Conservation (phyloP, 352 stramenopile genomes). For the Globisporangium iwayamae region DNA sequence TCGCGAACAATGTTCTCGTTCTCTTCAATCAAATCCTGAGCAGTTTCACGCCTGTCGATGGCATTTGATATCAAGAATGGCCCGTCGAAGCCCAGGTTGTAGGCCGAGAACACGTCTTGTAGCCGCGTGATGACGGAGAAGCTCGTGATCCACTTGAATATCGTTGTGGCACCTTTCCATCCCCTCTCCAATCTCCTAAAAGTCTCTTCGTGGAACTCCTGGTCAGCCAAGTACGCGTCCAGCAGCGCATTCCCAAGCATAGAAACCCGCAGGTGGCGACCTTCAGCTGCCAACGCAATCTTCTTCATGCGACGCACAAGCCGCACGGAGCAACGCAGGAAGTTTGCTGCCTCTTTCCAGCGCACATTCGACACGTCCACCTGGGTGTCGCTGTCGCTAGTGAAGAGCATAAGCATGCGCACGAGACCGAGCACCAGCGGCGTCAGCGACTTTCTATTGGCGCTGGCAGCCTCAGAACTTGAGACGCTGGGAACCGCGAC, state of each 20-base stretch:
- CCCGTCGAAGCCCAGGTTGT: slow-evolving; percentile 5
- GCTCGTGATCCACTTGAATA: slow-evolving; percentile 55
- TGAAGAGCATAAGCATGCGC: slow-evolving; percentile 67
- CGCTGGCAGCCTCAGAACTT: slow-evolving; percentile 2
- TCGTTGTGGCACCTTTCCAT: slow-evolving; percentile 41
- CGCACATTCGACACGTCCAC: slow-evolving; percentile 49
- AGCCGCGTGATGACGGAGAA: slow-evolving; percentile 41
- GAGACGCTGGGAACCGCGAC: slow-evolving; percentile 30
- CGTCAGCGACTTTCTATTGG: slow-evolving; percentile 23
- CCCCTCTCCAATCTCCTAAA: slow-evolving; percentile 44
- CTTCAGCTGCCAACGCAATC: slow-evolving; percentile 34
- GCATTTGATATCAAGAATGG: slow-evolving; percentile 37
- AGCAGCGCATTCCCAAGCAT: slow-evolving; percentile 37
- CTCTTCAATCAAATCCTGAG: slow-evolving; percentile 33
- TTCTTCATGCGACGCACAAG: slow-evolving; percentile 55
- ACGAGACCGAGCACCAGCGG: slow-evolving; percentile 68
- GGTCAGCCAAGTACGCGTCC: slow-evolving; percentile 41
- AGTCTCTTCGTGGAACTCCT: slow-evolving; percentile 41
- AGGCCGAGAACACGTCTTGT: slow-evolving; percentile 35
- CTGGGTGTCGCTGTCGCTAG: slow-evolving; percentile 45
- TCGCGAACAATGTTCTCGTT: slow-evolving; percentile 28
- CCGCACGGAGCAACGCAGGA: slow-evolving; percentile 40
- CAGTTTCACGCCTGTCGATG: slow-evolving; percentile 34
- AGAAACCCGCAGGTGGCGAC: slow-evolving; percentile 36
- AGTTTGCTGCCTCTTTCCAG: slow-evolving; percentile 61